Evolutionary conservation across 768 basidiomycete genomes (phyloP).

Genomic region (Boletus insuetus): DNA sequence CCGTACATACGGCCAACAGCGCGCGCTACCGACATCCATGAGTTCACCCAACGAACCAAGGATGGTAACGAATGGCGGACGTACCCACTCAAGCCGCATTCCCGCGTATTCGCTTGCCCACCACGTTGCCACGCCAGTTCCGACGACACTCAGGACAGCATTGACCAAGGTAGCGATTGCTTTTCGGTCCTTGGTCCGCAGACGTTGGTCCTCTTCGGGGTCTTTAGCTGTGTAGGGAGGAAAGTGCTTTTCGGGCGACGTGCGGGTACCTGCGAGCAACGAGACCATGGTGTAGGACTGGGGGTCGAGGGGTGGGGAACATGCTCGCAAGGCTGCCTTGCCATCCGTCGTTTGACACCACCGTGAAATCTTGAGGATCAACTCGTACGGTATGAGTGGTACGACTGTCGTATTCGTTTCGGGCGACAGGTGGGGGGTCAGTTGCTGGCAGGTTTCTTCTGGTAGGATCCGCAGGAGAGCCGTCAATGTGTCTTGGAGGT

Average conservation of each 20-base stretch:
- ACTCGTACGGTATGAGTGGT: slow-evolving; percentile 57
- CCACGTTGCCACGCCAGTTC: slow-evolving; percentile 67
- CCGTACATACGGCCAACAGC: slow-evolving; percentile 57
- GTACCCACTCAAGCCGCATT: slow-evolving; percentile 76
- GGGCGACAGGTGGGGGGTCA: slow-evolving; percentile 38
- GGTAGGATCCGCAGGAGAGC: slow-evolving; percentile 50
- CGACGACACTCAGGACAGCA: slow-evolving; percentile 63
- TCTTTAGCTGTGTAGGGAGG: slow-evolving; percentile 47
- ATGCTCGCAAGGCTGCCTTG: slow-evolving; percentile 35
- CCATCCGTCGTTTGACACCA: slow-evolving; percentile 65
- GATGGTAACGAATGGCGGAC: slow-evolving; percentile 24
- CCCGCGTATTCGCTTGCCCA: slow-evolving; percentile 64
- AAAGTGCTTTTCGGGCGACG: slow-evolving; percentile 76
- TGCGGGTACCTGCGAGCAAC: slow-evolving; percentile 71
- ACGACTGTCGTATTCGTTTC: slow-evolving; percentile 9
- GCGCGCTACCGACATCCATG: slow-evolving; percentile 42
- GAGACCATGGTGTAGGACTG: slow-evolving; percentile 66
- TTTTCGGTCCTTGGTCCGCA: slow-evolving; percentile 53
- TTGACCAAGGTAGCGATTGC: slow-evolving; percentile 71
- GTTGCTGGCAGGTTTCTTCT: slow-evolving; percentile 37
- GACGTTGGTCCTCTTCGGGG: slow-evolving; percentile 46
- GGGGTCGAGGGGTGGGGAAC: slow-evolving; percentile 45
- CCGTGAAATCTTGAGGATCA: slow-evolving; percentile 57
- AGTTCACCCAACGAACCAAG: slow-evolving; percentile 4
- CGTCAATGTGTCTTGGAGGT: slow-evolving; percentile 50